phyloP scores from a whole-genome alignment of 257 asterid genomes.

The Scutellaria baicalensis region DNA sequence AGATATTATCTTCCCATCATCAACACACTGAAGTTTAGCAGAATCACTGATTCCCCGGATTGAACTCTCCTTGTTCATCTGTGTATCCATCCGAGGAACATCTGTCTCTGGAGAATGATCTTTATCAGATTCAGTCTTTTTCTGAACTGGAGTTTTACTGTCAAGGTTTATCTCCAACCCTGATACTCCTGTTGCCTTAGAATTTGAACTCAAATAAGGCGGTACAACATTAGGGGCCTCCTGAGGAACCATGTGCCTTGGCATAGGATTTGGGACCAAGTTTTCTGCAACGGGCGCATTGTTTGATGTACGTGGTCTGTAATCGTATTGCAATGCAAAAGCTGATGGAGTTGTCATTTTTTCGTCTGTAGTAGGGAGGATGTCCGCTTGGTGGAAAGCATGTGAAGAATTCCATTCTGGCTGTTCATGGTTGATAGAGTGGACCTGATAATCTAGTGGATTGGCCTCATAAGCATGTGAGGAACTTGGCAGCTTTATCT shows the following conservation, averaged over 20 bases:
- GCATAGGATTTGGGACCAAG: slow-evolving; percentile 24
- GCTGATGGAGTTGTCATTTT: slow-evolving; percentile 20
- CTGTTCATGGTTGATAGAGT: slow-evolving; percentile 32
- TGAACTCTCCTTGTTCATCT: slow-evolving; percentile 47
- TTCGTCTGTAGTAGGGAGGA: slow-evolving; percentile 26
- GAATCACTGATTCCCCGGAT: slow-evolving; percentile 33
- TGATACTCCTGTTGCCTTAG: slow-evolving; percentile 29
- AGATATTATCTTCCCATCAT: slow-evolving; percentile 35
- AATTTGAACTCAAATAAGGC: slow-evolving; percentile 25
- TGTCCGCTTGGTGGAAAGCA: slow-evolving; percentile 26
- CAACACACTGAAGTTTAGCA: slow-evolving; percentile 28
- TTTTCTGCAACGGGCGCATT: slow-evolving; percentile 34
- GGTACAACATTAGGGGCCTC: slow-evolving; percentile 32
- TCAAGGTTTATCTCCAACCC: slow-evolving; percentile 30
- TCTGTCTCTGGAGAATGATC: slow-evolving; percentile 40
- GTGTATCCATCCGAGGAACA: slow-evolving; percentile 31
- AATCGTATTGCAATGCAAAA: slow-evolving; percentile 26
- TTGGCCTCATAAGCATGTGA: slow-evolving; percentile 37
- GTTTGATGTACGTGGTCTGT: slow-evolving; percentile 36
- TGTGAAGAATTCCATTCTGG: slow-evolving; percentile 41
- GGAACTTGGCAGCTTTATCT: slow-evolving; percentile 27
- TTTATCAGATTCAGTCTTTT: slow-evolving; percentile 34
- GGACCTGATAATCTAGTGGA: slow-evolving; percentile 32
- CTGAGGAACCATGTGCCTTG: slow-evolving; percentile 28
- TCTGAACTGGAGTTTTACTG: slow-evolving; percentile 28